Base-by-base conservation (phyloP, 805 yeast species). In the Zygosaccharomyces siamensis region DNA sequence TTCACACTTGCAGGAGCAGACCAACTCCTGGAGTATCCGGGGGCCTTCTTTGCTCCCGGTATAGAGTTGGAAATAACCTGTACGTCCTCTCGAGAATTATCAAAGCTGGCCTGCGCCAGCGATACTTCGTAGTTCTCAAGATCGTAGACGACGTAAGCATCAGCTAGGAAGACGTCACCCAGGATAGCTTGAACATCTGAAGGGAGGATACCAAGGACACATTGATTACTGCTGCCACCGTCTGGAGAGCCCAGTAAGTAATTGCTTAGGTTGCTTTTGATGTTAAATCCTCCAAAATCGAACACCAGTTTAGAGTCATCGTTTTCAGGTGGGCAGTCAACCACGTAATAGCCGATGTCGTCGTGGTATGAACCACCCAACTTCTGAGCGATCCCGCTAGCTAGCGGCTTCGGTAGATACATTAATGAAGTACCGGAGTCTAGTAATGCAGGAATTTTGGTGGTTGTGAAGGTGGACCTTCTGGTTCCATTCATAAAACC, bases 141-240 rank as follows among this genome's bases (percentile, higher is more conserved):
- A 63, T 85, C 84, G 63, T 76, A 82, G 12, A 82, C 87, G 24
- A 80, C 73, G 62, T 83, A 84, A 2, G 83, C 82, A 49, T 77
- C 73, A 45, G 81, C 70, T 53, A 82, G 68, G 56, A 81, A 73
- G 52, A 74, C 71, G 60, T 80, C 85, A 42, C 86, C 87, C 37
- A 82, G 66, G 41, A 79, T 68, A 7, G 73, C 59, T 4, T 45
- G 39, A 12, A 49, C 49, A 4, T 61, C 53, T 24, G 66, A 53
- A 10, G 69, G 64, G 2, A 56, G 45, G 3, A 79, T 50, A 5
- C 77, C 81, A 33, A 79, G 55, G 5, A 72, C 74, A 67, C 84
- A 80, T 21, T 67, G 60, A 8, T 55, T 47, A 27, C 7, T 16
- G 0, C 12, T 48, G 30, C 57, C 50, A 20, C 42, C 41, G 36